These are phyloP conservation scores for Lepidium didymum DNA, from an alignment of 345 rosid species.

Conservation along the genomic window DNA sequence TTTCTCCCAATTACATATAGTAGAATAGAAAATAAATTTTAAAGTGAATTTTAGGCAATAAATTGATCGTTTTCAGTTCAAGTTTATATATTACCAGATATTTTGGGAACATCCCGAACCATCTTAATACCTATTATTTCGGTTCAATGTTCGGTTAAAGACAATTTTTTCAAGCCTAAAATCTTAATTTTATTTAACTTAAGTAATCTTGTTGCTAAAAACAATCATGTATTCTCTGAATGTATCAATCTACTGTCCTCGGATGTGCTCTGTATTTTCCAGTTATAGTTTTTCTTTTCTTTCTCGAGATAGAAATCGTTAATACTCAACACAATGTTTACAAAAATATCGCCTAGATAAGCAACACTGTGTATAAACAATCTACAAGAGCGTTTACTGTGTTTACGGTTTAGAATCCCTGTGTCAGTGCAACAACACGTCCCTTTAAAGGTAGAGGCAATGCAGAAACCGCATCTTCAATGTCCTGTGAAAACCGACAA, in stretches of 20 bases:
- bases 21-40: too few relatives aligned
- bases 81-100: too few relatives aligned
- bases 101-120: too few relatives aligned
- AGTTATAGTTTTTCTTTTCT: background rate
- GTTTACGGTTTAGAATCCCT: slow-evolving; percentile 68
- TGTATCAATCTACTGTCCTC: background rate
- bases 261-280: background rate
- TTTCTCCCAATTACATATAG: too few relatives aligned
- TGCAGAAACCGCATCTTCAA: slow-evolving; percentile 57
- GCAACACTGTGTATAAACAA: background rate
- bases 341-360: background rate
- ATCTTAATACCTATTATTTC: too few relatives aligned
- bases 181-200: too few relatives aligned
- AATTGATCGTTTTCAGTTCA: too few relatives aligned
- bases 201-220: background rate
- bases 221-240: background rate
- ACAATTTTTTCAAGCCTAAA: too few relatives aligned
- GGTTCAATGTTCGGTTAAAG: too few relatives aligned
- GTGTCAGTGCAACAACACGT: slow-evolving; percentile 72
- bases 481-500: slow-evolving; percentile 43
- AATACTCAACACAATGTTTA: background rate
- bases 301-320: background rate
- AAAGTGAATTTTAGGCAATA: too few relatives aligned
- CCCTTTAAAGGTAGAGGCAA: slow-evolving; percentile 56
- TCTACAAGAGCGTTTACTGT: background rate